These are phyloP conservation scores for Gracilaria gracilis DNA, from an alignment of 23 red algal species.

Conservation along the genomic window DNA sequence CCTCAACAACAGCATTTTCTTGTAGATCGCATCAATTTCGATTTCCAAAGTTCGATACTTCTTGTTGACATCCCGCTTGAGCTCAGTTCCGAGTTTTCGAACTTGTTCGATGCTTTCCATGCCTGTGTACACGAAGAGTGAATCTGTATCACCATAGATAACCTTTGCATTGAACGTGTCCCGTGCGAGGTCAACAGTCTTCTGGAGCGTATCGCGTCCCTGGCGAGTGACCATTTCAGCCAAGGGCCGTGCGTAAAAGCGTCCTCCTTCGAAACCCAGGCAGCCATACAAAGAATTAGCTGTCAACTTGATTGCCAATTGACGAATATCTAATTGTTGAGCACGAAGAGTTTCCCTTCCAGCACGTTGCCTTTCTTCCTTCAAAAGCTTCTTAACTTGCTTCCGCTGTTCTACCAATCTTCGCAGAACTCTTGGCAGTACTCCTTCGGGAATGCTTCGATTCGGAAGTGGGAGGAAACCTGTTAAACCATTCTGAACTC, in stretches of 20 bases:
- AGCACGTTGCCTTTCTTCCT: slow-evolving; percentile 62
- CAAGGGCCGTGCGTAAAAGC: slow-evolving; percentile 85
- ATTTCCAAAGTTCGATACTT: slow-evolving; percentile 96
- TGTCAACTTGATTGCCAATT: slow-evolving; percentile 97
- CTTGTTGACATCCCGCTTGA: slow-evolving; percentile 91
- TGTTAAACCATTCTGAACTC: background rate
- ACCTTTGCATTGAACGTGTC: slow-evolving; percentile 79
- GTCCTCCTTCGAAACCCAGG: slow-evolving; percentile 85
- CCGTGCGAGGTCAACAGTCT: slow-evolving; percentile 87
- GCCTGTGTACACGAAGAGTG: slow-evolving; percentile 92
- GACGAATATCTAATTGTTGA: slow-evolving; percentile 81
- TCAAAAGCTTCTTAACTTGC: slow-evolving; percentile 79
- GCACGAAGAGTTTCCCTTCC: slow-evolving; percentile 45
- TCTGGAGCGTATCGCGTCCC: slow-evolving; percentile 89
- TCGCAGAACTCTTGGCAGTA: slow-evolving; percentile 91
- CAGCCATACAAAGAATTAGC: slow-evolving; percentile 99
- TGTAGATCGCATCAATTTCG: slow-evolving; percentile 97
- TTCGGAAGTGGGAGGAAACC: slow-evolving; percentile 28
- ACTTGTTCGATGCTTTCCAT: slow-evolving; percentile 73
- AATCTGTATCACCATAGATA: slow-evolving; percentile 99
- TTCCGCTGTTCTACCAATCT: slow-evolving; percentile 80
- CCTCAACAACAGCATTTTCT: slow-evolving; percentile 93
- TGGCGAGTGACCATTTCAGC: slow-evolving; percentile 93
- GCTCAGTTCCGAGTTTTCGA: slow-evolving; percentile 65
- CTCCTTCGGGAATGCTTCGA: slow-evolving; percentile 48